Conservation (phyloP, 768 basidiomycete species). For the Naganishia friedmannii region DNA sequence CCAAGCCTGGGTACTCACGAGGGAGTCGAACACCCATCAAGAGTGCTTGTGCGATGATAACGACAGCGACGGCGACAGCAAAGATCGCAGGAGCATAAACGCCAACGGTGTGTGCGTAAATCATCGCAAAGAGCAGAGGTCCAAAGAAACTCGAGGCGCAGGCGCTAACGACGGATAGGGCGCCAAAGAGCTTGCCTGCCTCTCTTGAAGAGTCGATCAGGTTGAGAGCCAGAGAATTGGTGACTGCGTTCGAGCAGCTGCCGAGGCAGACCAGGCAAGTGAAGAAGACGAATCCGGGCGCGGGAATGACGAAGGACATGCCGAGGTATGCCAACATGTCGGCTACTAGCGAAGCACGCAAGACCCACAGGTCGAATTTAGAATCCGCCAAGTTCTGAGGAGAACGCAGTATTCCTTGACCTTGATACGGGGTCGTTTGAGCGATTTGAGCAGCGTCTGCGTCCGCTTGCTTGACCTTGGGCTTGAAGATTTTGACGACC, state of each 20-base stretch:
- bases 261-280: conserved; percentile 62
- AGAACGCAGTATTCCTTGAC: conserved; percentile 20
- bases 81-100: conserved; percentile 69
- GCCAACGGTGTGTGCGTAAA: conserved; percentile 70
- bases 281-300: conserved; percentile 59
- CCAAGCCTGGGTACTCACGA: conserved; percentile 9
- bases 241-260: conserved; percentile 64
- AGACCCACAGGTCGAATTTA: conserved; percentile 68
- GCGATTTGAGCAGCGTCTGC: neutral
- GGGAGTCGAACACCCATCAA: conserved; percentile 36
- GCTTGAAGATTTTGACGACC: conserved; percentile 45
- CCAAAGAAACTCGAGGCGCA: conserved; percentile 65
- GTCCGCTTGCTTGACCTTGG: conserved; percentile 34
- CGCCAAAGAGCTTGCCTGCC: conserved; percentile 74
- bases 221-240: conserved; percentile 69
- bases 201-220: conserved; percentile 57
- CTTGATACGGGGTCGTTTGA: neutral
- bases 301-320: conserved; percentile 58
- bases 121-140: conserved; percentile 68
- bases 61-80: conserved; percentile 56
- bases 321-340: conserved; percentile 59
- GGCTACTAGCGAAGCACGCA: conserved; percentile 62
- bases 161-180: conserved; percentile 69
- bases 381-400: conserved; percentile 27
- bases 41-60: conserved; percentile 34